Evolutionary conservation across 306 rosid species (phyloP), one percentile per base, ranked within the genome.

Genomic region (Cucumis cinereus): DNA sequence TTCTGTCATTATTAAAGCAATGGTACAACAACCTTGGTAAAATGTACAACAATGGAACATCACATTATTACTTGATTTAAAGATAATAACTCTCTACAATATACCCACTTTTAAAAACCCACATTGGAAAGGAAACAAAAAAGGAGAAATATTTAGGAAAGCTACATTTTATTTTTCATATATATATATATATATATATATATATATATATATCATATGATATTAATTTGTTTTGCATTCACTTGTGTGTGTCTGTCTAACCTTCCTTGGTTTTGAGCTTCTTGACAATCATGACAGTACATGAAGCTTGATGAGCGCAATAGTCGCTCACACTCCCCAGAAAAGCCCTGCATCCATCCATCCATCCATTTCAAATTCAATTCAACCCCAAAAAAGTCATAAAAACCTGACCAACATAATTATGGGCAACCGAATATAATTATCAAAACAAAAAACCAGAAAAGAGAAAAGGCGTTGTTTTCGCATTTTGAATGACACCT

Each of bases 301-400:
- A 60, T 49, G 55, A 15, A 47, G 79, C 73, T 19, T 77, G 79
- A 62, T 77, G 79, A 28, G 61, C 79, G 10, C 79, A 60, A 54
- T 77, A 61, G 26, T 77, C 79, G 28, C 73, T 77, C 41, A 77
- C 73, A 49, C 79, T 77, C 38, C 79, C 79, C 20, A 77, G 49
- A 14, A 77, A 77, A 3, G 79, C 73, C 56, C 79, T 77, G 79
- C 77, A 28, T 63, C 3, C 20, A 45, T 5, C 12, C 52, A 47
- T 47, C 50, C 50, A 49, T 49, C 52, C 5, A 47, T 1, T 47
- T 47, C 53, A 40, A n/a, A n/a, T 38, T 5, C 9, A 38, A 38
- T 35, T 35, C 38, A 35, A 35, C 38, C 38, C 41, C 41, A 33
- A 30, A 2, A 30, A 30, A 3, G 35, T 30, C 4, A 3, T 30